Conservation (phyloP, 139 green algal species). For the Eudorina sp. region DNA sequence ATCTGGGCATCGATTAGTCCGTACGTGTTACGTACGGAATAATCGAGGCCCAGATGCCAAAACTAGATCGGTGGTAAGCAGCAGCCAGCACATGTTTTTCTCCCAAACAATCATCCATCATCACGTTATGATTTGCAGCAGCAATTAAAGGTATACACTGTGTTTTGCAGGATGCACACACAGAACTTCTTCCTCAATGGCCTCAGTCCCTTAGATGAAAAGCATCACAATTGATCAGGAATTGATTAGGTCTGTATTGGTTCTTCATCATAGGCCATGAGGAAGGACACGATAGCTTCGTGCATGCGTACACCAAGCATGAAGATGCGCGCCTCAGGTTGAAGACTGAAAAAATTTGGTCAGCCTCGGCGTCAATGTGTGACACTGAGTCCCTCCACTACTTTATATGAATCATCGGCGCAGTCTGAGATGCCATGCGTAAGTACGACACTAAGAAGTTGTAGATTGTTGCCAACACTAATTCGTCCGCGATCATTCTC, state of each 20-base stretch:
- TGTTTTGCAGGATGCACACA: too few species aligned
- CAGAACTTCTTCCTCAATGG: too few species aligned
- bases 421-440: too few species aligned
- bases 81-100: too few species aligned
- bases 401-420: constrained; percentile 40
- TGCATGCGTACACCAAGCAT: background rate
- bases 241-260: constrained; percentile 25
- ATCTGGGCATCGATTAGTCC: too few species aligned
- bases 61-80: too few species aligned
- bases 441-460: background rate
- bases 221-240: constrained; percentile 16
- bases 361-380: background rate
- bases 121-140: too few species aligned
- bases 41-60: too few species aligned
- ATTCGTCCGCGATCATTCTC: constrained; percentile 26
- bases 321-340: constrained; percentile 24
- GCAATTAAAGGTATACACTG: too few species aligned
- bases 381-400: constrained; percentile 37
- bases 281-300: too few species aligned
- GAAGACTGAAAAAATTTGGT: constrained; percentile 44
- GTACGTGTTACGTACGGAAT: too few species aligned
- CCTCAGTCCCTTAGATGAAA: constrained; percentile 50
- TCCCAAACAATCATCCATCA: too few species aligned
- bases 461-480: constrained; percentile 1
- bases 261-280: constrained; percentile 10